These are phyloP conservation scores for Dicorynia guianensis DNA, from an alignment of 306 rosid species.

Conservation along the genomic window DNA sequence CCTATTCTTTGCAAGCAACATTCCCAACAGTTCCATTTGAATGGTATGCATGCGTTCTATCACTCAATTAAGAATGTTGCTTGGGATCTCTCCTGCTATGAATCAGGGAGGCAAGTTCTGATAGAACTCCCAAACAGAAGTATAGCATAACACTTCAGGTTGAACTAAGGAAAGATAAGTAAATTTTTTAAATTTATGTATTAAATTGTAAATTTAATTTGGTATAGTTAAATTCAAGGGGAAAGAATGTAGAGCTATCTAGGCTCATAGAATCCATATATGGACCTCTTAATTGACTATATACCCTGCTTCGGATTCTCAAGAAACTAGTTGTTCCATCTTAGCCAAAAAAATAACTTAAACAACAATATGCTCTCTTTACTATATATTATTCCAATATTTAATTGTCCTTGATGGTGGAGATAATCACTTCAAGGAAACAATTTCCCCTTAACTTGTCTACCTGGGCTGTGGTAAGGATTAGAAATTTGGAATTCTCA, in stretches of 20 bases:
- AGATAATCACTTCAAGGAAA: constrained; percentile 23
- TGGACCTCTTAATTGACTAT: neutral
- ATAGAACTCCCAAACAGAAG: too few species aligned
- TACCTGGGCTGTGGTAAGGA: neutral
- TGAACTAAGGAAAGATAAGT: too few species aligned
- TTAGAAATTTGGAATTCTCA: constrained; percentile 25
- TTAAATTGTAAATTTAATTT: too few species aligned
- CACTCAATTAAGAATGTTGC: too few species aligned
- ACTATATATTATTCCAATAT: too few species aligned
- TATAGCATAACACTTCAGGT: too few species aligned
- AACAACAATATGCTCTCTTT: neutral
- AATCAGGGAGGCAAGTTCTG: neutral
- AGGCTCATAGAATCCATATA: neutral
- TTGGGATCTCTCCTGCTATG: neutral
- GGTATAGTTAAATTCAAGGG: neutral
- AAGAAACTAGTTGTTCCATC: neutral
- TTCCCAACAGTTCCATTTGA: neutral
- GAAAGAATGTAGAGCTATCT: neutral
- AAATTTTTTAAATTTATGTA: too few species aligned
- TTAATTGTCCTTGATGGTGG: neutral
- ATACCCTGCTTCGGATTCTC: neutral
- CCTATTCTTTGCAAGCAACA: neutral
- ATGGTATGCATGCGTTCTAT: too few species aligned
- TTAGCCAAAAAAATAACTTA: neutral
- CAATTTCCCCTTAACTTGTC: neutral